These are phyloP conservation scores for Lojkania enalia DNA, from an alignment of 2,329 filamentous ascomycete species.

Conservation along the genomic window DNA sequence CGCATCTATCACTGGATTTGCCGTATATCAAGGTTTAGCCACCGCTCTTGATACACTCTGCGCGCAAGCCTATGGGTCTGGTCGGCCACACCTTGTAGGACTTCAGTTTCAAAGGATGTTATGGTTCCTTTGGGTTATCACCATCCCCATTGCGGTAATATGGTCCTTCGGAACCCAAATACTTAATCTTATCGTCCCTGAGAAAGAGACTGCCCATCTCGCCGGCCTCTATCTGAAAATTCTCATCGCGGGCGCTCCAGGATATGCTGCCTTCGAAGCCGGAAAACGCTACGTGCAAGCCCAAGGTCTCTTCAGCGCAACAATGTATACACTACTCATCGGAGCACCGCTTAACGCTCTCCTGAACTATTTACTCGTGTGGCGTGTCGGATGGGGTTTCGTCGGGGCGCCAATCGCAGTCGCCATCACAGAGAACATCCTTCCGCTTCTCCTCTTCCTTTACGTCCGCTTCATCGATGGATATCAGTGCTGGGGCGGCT, in stretches of 20 bases:
- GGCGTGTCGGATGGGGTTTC: constrained; percentile 62
- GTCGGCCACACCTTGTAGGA: constrained; percentile 85
- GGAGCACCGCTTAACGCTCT: constrained; percentile 80
- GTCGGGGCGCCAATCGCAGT: constrained; percentile 80
- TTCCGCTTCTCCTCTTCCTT: constrained; percentile 71
- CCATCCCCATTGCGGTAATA: constrained; percentile 70
- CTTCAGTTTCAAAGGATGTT: constrained; percentile 82
- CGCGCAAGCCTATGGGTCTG: constrained; percentile 90
- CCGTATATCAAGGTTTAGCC: constrained; percentile 66
- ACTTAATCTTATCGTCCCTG: constrained; percentile 67
- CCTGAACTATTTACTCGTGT: constrained; percentile 81
- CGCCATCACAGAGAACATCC: constrained; percentile 72
- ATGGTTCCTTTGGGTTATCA: constrained; percentile 72
- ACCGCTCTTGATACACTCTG: constrained; percentile 92
- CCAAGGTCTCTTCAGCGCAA: constrained; percentile 81
- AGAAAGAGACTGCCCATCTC: constrained; percentile 68
- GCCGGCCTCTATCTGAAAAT: constrained; percentile 75
- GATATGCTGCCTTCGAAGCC: constrained; percentile 74
- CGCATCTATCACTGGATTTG: constrained; percentile 53
- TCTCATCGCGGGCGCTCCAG: constrained; percentile 70
- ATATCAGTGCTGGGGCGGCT: constrained; percentile 78
- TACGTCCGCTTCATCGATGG: constrained; percentile 75
- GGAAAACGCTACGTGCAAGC: constrained; percentile 88
- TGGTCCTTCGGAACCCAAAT: constrained; percentile 72
- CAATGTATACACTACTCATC: constrained; percentile 79